phyloP scores from a whole-genome alignment of 495 filamentous ascomycete genomes.

The Pyrenula aspistea region DNA sequence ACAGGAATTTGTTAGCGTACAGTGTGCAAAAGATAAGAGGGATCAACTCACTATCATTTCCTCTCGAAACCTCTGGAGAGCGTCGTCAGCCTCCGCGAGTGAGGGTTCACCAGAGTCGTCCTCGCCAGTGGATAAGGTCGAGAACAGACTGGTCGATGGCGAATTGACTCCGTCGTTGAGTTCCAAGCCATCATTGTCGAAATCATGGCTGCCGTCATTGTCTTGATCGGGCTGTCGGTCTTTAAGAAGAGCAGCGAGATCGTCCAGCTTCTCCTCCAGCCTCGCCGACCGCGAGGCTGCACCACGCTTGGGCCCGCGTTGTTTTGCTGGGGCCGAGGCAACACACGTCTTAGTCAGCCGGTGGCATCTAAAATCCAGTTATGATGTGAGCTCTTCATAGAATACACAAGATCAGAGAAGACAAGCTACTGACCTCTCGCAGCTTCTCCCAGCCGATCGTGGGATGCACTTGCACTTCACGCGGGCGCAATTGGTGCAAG shows the following conservation, averaged over 20 bases:
- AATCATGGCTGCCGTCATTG: background rate
- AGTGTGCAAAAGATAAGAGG: slow-evolving; percentile 11
- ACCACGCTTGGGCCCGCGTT: slow-evolving; percentile 16
- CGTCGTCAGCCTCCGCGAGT: slow-evolving; percentile 6
- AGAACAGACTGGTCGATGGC: slow-evolving; percentile 5
- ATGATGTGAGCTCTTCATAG: background rate
- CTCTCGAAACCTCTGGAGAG: slow-evolving; percentile 23
- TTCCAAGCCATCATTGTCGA: slow-evolving; percentile 4
- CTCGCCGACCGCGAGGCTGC: slow-evolving; percentile 18
- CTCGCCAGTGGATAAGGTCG: background rate
- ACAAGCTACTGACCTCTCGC: slow-evolving; percentile 29
- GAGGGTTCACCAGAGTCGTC: slow-evolving; percentile 5
- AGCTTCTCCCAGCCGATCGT: slow-evolving; percentile 19
- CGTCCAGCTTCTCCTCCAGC: slow-evolving; percentile 40
- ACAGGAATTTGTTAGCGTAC: slow-evolving; percentile 29
- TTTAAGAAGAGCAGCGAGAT: slow-evolving; percentile 32
- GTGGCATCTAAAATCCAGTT: slow-evolving; percentile 27
- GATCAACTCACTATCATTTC: background rate
- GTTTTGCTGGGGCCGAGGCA: slow-evolving; percentile 19
- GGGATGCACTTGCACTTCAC: slow-evolving; percentile 46
- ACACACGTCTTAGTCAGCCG: slow-evolving; percentile 32
- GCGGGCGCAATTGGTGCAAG: slow-evolving; percentile 42
- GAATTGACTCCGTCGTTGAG: slow-evolving; percentile 10
- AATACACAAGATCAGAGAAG: background rate
- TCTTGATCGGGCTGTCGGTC: slow-evolving; percentile 6